Percentiles rank a stretch among this genome's conserved stretches.
These are phyloP conservation scores for Cordia subcordata DNA, from an alignment of 257 asterid species.

Conservation along the genomic window DNA sequence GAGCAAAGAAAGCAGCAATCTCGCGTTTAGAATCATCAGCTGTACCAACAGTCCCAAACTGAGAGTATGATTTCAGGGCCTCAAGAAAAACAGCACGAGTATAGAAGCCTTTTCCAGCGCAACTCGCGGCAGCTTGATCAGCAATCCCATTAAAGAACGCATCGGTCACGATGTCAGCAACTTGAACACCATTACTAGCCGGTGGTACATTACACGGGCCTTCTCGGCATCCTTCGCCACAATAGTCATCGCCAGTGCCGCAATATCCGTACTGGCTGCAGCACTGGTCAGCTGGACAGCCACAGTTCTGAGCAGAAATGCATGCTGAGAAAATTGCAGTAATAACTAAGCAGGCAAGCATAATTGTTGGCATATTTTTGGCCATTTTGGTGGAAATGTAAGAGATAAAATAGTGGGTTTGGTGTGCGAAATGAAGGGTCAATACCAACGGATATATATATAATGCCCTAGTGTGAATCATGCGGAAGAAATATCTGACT, in stretches of 20 bases:
- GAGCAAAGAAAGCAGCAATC: constrained; percentile 56
- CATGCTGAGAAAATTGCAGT: constrained; percentile 2
- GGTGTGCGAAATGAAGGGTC: no score
- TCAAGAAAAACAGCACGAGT: constrained; percentile 35
- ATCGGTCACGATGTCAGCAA: constrained; percentile 18
- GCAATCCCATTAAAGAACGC: constrained; percentile 32
- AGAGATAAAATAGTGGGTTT: no score
- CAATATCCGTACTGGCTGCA: constrained; percentile 44
- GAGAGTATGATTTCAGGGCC: constrained; percentile 27
- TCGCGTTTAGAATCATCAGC: constrained; percentile 34
- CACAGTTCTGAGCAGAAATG: constrained; percentile 16
- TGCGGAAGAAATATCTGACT: no score
- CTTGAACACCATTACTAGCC: constrained; percentile 8
- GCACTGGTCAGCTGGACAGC: constrained; percentile 20
- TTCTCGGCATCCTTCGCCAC: constrained; percentile 47
- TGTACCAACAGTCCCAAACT: constrained; percentile 41
- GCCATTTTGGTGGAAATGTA: no score
- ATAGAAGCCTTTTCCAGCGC: constrained; percentile 39
- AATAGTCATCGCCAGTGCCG: constrained; percentile 28
- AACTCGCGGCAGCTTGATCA: constrained; percentile 22
- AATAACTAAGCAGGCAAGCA: constrained; percentile 1
- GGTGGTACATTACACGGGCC: constrained; percentile 23
- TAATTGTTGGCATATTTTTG: not conserved
- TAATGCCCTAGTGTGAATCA: no score
- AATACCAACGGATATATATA: no score